Evolutionary conservation across 2,329 filamentous ascomycete species (phyloP).

Genomic region (Diaporthe vexans): DNA sequence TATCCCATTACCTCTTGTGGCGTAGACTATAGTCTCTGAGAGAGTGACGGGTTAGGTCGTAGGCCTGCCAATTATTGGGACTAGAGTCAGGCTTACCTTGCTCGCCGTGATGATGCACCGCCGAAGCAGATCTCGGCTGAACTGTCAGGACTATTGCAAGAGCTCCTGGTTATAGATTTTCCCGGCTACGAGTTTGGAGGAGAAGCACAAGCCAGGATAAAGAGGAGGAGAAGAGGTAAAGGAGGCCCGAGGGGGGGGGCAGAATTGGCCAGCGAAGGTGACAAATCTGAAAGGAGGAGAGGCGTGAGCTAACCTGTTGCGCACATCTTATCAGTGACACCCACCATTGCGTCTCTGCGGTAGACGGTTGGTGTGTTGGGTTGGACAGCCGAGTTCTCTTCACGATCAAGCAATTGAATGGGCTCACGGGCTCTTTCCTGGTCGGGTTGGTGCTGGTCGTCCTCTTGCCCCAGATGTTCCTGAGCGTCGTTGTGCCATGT

Average conservation of each 20-base stretch:
- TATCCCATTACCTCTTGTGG: constrained; percentile 71
- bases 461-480: constrained; percentile 32
- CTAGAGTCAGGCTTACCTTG: constrained; percentile 63
- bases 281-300: neutral
- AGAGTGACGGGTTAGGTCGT: neutral
- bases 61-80: constrained; percentile 18
- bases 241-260: no score
- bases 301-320: constrained; percentile 67
- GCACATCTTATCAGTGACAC: constrained; percentile 75
- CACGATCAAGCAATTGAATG: constrained; percentile 38
- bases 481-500: constrained; percentile 36
- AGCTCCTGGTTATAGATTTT: constrained; percentile 45
- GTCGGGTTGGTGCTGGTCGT: constrained; percentile 38
- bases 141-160: constrained; percentile 69
- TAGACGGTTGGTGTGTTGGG: constrained; percentile 49
- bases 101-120: constrained; percentile 78
- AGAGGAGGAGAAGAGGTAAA: neutral
- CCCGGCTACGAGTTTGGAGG: constrained; percentile 30
- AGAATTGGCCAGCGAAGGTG: no score
- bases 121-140: constrained; percentile 71
- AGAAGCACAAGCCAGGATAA: neutral
- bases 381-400: constrained; percentile 4
- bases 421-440: constrained; percentile 55
- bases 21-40: constrained; percentile 77
- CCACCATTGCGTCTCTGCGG: constrained; percentile 69